Conservation (phyloP, 2,329 filamentous ascomycete genomes). For the Ustulina deusta region DNA sequence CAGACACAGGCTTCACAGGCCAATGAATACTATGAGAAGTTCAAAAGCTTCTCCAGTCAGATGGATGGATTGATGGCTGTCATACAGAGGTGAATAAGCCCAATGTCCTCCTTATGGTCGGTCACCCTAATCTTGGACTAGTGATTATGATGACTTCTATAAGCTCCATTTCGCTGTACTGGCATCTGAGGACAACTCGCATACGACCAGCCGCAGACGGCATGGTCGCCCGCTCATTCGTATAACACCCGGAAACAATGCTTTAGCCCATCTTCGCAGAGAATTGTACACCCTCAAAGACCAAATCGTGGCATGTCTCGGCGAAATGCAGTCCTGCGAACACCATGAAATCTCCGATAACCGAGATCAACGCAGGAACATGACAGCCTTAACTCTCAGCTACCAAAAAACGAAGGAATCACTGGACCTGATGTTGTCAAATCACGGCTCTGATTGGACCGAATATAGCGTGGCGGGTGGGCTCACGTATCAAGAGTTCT, state of each 20-base stretch:
- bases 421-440: constrained; percentile 41
- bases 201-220: neutral
- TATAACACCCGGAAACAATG: constrained; percentile 15
- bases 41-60: constrained; percentile 34
- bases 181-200: neutral
- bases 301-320: constrained; percentile 40
- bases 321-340: constrained; percentile 30
- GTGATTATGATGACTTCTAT: constrained; percentile 45
- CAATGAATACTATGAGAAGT: constrained; percentile 6
- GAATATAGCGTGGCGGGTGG: constrained; percentile 38
- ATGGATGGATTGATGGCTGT: constrained; percentile 43
- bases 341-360: constrained; percentile 10
- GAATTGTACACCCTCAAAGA: constrained; percentile 45
- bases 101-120: neutral
- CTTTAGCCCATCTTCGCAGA: constrained; percentile 37
- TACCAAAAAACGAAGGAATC: constrained; percentile 39
- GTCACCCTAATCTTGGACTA: constrained; percentile 22
- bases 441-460: constrained; percentile 45
- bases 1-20: neutral
- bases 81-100: constrained; percentile 37
- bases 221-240: neutral
- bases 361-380: constrained; percentile 5
- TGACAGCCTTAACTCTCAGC: constrained; percentile 19
- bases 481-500: constrained; percentile 43
- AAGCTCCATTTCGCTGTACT: constrained; percentile 21